Evolutionary conservation across 352 stramenopile species (phyloP), one percentile per base, ranked within the genome.

Genomic region (Phytophthora syringae): DNA sequence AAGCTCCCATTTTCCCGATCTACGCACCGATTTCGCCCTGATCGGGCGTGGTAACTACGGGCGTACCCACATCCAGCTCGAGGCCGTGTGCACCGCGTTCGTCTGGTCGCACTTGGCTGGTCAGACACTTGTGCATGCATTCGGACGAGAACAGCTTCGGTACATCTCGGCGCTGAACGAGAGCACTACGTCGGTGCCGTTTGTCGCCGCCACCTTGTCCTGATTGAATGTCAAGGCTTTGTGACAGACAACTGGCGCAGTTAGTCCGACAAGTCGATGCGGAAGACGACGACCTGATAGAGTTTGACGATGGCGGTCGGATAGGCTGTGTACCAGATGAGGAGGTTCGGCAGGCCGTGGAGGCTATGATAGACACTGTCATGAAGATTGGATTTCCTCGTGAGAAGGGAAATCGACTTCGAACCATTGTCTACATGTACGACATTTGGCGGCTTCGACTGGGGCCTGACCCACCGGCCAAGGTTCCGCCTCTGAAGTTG

Each of bases 141-240:
- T 89, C 84, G 16, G 66, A 60, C n/a, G 85, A 80, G 57, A 93
- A 93, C 13, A 95, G 69, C 65, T 86, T 91, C 74, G 73, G 67
- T 89, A 95, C 66, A 92, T 80, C 51, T 88, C 82, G 1, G 86
- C 69, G 27, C 67, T 72, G 70, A 92, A 91, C 60, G 76, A 77
- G 22, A 90, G 70, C 74, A 65, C 52, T 52, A 61, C 59, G 11
- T 67, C 70, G 36, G 68, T 60, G 18, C 40, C 61, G 22, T 37
- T 28, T 30, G 28, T 48, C 28, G 60, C 30, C 67, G 60, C 30
- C 67, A 67, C 65, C 7, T 1, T 50, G 4, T 6, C 15, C 15
- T 5, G 16, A 18, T n/a, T 15, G 36, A 20, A 42, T 15, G 16
- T 13, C 36, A 42, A 15, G 12, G 15, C 36, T 42, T 42, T 42